phyloP scores from a whole-genome alignment of 805 yeast species.

The Metschnikowia chrysomelidarum region DNA sequence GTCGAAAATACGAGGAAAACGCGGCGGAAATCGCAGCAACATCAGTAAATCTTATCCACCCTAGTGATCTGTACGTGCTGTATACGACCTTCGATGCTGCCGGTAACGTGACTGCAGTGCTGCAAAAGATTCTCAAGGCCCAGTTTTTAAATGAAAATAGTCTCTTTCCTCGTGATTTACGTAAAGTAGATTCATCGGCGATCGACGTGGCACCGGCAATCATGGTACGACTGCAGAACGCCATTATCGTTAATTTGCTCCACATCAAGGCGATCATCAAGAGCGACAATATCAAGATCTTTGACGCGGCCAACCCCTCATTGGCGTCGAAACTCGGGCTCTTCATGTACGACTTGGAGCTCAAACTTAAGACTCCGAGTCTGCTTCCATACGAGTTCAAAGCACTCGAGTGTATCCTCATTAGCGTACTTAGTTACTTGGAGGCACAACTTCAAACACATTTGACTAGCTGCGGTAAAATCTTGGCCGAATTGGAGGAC shows the following conservation, averaged over 20 bases:
- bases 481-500: constrained; percentile 70
- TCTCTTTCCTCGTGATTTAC: constrained; percentile 79
- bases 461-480: constrained; percentile 54
- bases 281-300: constrained; percentile 73
- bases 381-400: constrained; percentile 62
- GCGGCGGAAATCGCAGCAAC: too few species aligned
- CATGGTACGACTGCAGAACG: constrained; percentile 67
- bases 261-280: constrained; percentile 91
- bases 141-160: constrained; percentile 68
- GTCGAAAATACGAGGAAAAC: too few species aligned
- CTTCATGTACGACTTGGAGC: constrained; percentile 80
- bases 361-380: constrained; percentile 50
- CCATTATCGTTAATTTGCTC: constrained; percentile 77
- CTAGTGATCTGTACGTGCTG: constrained; percentile 54
- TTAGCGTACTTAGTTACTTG: constrained; percentile 74
- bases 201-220: constrained; percentile 88
- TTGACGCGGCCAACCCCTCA: constrained; percentile 71
- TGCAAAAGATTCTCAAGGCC: constrained; percentile 70
- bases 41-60: constrained; percentile 45
- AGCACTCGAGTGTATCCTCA: constrained; percentile 78
- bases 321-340: constrained; percentile 70
- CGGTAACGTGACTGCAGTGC: constrained; percentile 69
- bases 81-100: constrained; percentile 76
- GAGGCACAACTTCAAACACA: constrained; percentile 73
- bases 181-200: constrained; percentile 74